Evolutionary conservation across 306 rosid genomes (phyloP).

Genomic region (Cercis canadensis): DNA sequence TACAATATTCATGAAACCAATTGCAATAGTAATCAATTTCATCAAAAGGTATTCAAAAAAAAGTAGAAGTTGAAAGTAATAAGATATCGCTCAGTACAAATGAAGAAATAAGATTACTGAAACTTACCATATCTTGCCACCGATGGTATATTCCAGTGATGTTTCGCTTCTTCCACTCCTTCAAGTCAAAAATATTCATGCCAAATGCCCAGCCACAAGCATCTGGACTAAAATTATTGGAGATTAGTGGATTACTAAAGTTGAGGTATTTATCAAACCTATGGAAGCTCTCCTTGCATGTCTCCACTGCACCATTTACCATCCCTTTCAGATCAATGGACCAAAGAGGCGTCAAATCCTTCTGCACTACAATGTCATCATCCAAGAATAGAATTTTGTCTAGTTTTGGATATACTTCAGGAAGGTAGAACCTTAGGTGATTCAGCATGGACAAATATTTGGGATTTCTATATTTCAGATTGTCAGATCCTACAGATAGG

Average conservation of each 20-base stretch:
- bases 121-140: constrained; percentile 92
- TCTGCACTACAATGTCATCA: constrained; percentile 96
- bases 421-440: constrained; percentile 95
- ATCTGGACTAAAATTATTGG: constrained; percentile 80
- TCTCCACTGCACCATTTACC: constrained; percentile 99
- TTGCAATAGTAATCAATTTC: constrained; percentile 11
- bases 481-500: constrained; percentile 81
- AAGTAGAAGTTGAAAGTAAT: constrained; percentile 9
- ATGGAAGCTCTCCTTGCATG: constrained; percentile 99
- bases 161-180: constrained; percentile 90
- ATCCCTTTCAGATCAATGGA: constrained; percentile 82
- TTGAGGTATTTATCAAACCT: constrained; percentile 97
- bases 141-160: constrained; percentile 92
- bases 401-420: constrained; percentile 91
- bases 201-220: constrained; percentile 99
- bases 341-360: constrained; percentile 93
- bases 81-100: background rate
- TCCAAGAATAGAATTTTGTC: constrained; percentile 91
- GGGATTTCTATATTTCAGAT: constrained; percentile 91
- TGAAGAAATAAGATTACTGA: constrained; percentile 27
- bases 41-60: constrained; percentile 23
- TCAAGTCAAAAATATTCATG: constrained; percentile 94
- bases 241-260: constrained; percentile 85
- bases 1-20: constrained; percentile 22
- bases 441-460: constrained; percentile 95